Evolutionary conservation across 106 monocot species (phyloP).

Genomic region (Platanthera zijinensis): DNA sequence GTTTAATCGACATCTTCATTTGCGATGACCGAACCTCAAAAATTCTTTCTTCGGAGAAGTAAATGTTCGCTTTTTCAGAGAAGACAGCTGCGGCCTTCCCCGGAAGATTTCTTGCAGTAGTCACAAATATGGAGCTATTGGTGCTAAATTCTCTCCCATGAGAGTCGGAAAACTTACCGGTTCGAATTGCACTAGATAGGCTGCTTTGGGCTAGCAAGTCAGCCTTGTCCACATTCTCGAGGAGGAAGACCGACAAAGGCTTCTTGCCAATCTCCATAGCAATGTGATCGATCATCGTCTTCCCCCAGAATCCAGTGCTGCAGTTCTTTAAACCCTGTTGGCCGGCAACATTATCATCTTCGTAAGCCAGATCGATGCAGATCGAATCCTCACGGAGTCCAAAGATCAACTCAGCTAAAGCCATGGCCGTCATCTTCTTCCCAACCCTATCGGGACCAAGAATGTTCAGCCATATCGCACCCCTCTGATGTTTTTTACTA

Average conservation of each 20-base stretch:
- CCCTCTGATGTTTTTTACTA: conserved; percentile 32
- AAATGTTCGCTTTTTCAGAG: conserved; percentile 13
- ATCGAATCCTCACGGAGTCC: conserved; percentile 52
- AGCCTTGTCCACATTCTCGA: conserved; percentile 82
- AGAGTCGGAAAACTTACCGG: conserved; percentile 59
- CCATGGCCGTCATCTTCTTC: conserved; percentile 50
- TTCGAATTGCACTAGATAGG: conserved; percentile 45
- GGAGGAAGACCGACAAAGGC: conserved; percentile 57
- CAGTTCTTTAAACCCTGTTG: conserved; percentile 5
- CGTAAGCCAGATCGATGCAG: conserved; percentile 45
- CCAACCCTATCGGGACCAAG: conserved; percentile 61
- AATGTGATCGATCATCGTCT: conserved; percentile 63
- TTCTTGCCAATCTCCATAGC: conserved; percentile 52
- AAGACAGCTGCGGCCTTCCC: conserved; percentile 5
- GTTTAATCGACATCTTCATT: conserved; percentile 48
- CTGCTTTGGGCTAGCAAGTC: conserved; percentile 56
- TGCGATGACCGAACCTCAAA: conserved; percentile 38
- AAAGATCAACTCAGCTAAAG: conserved; percentile 69
- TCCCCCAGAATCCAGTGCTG: conserved; percentile 39
- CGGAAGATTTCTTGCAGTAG: conserved; percentile 17
- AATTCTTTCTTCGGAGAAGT: conserved; percentile 63
- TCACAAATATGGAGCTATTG: conserved; percentile 47
- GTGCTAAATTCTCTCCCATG: conserved; percentile 52
- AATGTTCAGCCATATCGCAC: conserved; percentile 73
- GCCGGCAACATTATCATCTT: conserved; percentile 27